These are phyloP conservation scores for Dispira parvispora DNA, from an alignment of 192 early-diverging fungal species.

Conservation along the genomic window DNA sequence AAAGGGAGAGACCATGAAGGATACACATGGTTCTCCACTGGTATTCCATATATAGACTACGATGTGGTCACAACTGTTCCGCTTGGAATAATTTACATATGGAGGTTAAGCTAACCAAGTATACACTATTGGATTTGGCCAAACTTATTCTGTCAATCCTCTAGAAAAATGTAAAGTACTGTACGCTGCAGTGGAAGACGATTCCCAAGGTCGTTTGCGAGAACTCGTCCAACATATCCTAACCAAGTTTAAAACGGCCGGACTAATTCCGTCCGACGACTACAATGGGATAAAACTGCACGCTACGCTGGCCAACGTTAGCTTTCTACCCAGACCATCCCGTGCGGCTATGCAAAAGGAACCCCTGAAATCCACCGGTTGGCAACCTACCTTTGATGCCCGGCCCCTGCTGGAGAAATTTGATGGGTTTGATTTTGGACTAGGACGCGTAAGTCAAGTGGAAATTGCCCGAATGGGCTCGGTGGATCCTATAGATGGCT, in stretches of 20 bases:
- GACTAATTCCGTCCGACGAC: not conserved
- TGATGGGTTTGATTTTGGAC: not conserved
- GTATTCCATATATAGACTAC: not conserved
- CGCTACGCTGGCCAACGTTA: not conserved
- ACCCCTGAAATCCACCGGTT: not conserved
- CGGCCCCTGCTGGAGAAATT: not conserved
- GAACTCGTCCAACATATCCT: not conserved
- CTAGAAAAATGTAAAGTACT: conserved; percentile 1
- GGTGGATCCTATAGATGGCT: not conserved
- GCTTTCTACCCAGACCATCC: conserved; percentile 1
- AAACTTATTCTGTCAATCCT: not conserved
- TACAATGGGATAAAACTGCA: not conserved
- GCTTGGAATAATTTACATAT: not conserved
- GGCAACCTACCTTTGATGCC: not conserved
- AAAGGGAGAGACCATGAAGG: not conserved
- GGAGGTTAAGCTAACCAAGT: not conserved
- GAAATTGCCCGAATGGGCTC: not conserved
- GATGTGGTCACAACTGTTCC: not conserved
- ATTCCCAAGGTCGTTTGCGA: not conserved
- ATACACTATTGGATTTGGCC: not conserved
- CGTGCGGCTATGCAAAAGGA: not conserved
- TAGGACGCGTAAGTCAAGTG: not conserved
- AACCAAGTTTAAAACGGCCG: not conserved
- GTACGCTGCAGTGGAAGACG: conserved; percentile 2
- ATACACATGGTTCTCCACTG: not conserved